phyloP scores from a whole-genome alignment of 2,329 filamentous ascomycete genomes.

The Cladosporium sp. region DNA sequence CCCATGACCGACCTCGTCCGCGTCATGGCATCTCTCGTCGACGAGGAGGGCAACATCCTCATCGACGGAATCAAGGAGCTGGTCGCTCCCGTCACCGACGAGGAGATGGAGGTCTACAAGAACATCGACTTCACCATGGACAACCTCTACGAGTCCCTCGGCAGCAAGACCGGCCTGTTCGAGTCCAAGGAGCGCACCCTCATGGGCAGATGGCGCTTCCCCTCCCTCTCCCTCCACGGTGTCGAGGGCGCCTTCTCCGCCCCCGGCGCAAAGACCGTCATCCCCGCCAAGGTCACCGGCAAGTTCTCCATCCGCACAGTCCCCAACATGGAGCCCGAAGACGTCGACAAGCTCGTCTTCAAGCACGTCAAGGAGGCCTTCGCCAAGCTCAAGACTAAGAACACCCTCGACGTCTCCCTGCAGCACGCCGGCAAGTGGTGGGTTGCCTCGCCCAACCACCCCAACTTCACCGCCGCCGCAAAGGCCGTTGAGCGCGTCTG shows the following conservation, averaged over 20 bases:
- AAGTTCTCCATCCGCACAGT: conserved; percentile 99
- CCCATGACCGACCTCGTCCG: conserved; percentile 94
- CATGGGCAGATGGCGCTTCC: conserved; percentile 94
- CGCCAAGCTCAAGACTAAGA: conserved; percentile 85
- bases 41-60: conserved; percentile 84
- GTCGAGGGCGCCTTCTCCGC: conserved; percentile 92
- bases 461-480: conserved; percentile 92
- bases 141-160: conserved; percentile 85
- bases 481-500: conserved; percentile 97
- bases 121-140: conserved; percentile 94
- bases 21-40: conserved; percentile 78
- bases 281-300: conserved; percentile 93
- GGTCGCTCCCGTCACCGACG: conserved; percentile 79
- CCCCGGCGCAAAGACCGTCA: conserved; percentile 95
- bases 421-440: conserved; percentile 98
- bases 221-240: conserved; percentile 89
- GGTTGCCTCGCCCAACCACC: conserved; percentile 95
- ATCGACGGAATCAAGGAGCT: conserved; percentile 93
- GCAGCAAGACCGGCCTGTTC: conserved; percentile 81
- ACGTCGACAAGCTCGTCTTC: conserved; percentile 80
- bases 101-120: conserved; percentile 84
- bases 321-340: conserved; percentile 90
- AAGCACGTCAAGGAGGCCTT: conserved; percentile 81
- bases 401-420: conserved; percentile 74
- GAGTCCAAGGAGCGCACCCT: conserved; percentile 86